Evolutionary conservation across 2,329 filamentous ascomycete species (phyloP), one percentile per base, ranked within the genome.

Genomic region (Microsporum canis): DNA sequence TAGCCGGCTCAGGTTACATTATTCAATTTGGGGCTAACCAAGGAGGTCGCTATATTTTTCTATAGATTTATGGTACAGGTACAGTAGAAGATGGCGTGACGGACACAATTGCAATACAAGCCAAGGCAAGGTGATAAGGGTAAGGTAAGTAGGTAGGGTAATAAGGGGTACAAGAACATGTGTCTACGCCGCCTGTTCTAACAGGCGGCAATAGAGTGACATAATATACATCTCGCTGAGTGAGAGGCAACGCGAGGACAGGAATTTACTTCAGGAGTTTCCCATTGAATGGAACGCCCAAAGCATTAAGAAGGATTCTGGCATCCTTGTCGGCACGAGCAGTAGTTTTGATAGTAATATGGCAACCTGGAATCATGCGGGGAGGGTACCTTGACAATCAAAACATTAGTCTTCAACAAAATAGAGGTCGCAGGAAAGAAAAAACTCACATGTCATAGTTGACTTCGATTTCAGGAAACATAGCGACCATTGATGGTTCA

Each of bases 381-480:
- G 82, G 79, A 3, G 82, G 82, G 67, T 85, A 86, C 72, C 82
- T 85, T 45, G 57, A n/a, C 43, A 61, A 1, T 63, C 29, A 53
- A 57, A 51, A 23, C 51, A 31, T 61, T 51, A 51, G 45, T 51
- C 10, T 12, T 10, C 29, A 23, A 4, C 14, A 43, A 31, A 10
- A 34, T 47, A 38, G 53, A 27, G 17, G 23, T 3, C 23, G 53
- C 8, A 49, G 43, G 14, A 3, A 10, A 5, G 59, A 62, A 38
- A 33, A 23, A 57, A 82, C 88, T 82, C 77, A 95, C 90, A 82
- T 80, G 76, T 95, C 89, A 71, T 94, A 96, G 78, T 96, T 96
- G 68, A 90, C 84, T 75, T 96, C 91, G 53, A 99, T 84, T 78
- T 99, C 94, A 0, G 94, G 94, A 77, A 97, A 99, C 66, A 89